These are phyloP conservation scores for Pezicula carpinea DNA, from an alignment of 2,329 filamentous ascomycete genomes.

Conservation along the genomic window DNA sequence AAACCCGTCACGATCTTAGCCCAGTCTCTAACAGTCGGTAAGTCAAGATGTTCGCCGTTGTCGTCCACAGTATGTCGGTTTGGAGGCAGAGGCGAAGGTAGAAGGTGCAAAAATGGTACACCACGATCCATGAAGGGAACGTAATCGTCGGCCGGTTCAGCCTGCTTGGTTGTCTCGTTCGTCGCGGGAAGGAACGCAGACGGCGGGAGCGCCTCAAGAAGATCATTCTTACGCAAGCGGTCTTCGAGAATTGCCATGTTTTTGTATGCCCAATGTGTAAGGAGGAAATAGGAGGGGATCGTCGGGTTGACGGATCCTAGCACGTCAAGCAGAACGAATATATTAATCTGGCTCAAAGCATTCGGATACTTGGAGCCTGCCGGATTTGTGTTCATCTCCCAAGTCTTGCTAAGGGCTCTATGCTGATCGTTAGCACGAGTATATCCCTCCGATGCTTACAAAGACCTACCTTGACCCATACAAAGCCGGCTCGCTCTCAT, in stretches of 20 bases:
- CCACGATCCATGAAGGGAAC: conserved; percentile 80
- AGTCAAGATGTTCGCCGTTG: conserved; percentile 74
- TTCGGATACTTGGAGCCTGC: conserved; percentile 66
- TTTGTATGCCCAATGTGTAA: conserved; percentile 85
- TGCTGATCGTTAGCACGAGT: conserved; percentile 20
- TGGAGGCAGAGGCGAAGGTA: conserved; percentile 70
- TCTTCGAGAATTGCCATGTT: conserved; percentile 67
- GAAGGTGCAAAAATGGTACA: conserved; percentile 86
- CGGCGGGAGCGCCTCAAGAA: conserved; percentile 59
- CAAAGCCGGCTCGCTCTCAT: conserved; percentile 66
- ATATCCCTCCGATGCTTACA: background rate
- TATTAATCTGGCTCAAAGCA: conserved; percentile 69
- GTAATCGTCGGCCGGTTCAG: conserved; percentile 70
- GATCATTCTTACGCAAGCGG: conserved; percentile 60
- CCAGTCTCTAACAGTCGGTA: conserved; percentile 78
- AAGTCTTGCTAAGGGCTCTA: conserved; percentile 67
- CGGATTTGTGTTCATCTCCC: conserved; percentile 66
- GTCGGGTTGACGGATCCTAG: conserved; percentile 63
- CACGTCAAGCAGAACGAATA: conserved; percentile 83
- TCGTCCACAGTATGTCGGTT: conserved; percentile 84
- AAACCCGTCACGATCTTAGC: conserved; percentile 75
- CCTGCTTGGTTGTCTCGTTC: conserved; percentile 32
- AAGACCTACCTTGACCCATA: conserved; percentile 69
- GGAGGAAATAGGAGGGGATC: conserved; percentile 78
- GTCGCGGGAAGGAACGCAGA: conserved; percentile 12